Evolutionary conservation across 805 yeast species (phyloP).

Genomic region (Hanseniaspora mollemarum): DNA sequence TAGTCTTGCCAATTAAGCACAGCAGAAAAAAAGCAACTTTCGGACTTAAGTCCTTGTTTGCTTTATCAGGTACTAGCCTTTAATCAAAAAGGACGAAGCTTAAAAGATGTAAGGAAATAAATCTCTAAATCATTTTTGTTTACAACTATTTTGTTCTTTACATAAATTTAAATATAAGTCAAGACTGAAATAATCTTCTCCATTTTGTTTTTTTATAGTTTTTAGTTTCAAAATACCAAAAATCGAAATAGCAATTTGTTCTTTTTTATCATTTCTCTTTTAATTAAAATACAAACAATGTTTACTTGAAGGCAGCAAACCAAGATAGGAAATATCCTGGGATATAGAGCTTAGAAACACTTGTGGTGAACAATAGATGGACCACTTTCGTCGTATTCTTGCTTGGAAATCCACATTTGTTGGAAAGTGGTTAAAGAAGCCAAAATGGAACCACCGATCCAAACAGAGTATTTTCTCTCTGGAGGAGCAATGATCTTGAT

Average conservation of each 20-base stretch:
- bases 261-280: neutral
- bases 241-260: neutral
- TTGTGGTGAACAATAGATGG: conserved; percentile 81
- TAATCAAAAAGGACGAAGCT: too few species aligned
- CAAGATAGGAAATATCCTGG: neutral
- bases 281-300: neutral
- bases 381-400: conserved; percentile 99
- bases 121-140: neutral
- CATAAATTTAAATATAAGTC: too few species aligned
- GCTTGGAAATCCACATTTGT: conserved; percentile 99
- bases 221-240: neutral
- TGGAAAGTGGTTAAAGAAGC: conserved; percentile 99
- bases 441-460: conserved; percentile 99
- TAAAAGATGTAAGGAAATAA: too few species aligned
- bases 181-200: neutral
- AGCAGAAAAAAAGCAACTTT: too few species aligned
- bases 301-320: neutral
- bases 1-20: too few species aligned
- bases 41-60: too few species aligned
- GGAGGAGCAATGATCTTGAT: conserved; percentile 99
- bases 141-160: neutral
- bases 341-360: conserved; percentile 34
- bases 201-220: too few species aligned
- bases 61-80: too few species aligned
- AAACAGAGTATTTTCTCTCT: conserved; percentile 97